Base-by-base conservation (phyloP, 108 stramenopile genomes). In the Nitzschia palea region DNA sequence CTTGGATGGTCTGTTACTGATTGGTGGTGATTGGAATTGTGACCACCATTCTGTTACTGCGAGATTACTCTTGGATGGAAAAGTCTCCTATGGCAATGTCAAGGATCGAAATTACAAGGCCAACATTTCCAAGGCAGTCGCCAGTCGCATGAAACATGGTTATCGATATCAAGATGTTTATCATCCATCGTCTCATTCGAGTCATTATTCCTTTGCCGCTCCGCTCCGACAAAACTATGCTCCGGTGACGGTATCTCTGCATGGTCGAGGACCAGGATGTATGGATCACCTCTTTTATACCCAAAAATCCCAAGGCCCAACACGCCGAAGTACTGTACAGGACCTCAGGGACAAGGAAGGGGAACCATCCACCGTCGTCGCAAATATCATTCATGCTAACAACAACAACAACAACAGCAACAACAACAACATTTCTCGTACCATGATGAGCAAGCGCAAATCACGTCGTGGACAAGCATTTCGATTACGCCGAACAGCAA, bases 251-350 rank as follows among this genome's bases (percentile, higher is more conserved):
- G 80, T 81, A 18, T 76, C 80, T 4, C 35, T 81, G 25, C 61
- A 51, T 5, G 80, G 80, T 17, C 70, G 76, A 48, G 76, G 71
- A 52, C 80, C 80, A 12, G 80, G 75, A 28, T 68, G 59, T 35
- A 81, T 77, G 80, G 80, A 81, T 50, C 80, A 81, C 28, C 28
- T 81, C 2, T 69, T 77, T 51, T 81, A 54, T 59, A 59, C 77
- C 32, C 58, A 59, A 37, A 10, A 55, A 12, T 3, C 27, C 4
- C 5, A 30, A 35, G 22, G 34, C 35, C 58, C 31, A 4, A 40
- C 10, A 37, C 47, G n/a, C 22, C 47, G 47, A 48, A 12, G 4
- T 20, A 20, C 47, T 48, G n/a, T n/a, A n/a, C n/a, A n/a, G n/a
- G n/a, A n/a, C n/a, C n/a, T n/a, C n/a, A n/a, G n/a, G n/a, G n/a